Base-by-base conservation (phyloP, 805 yeast species). In the Grigorovia humatica region DNA sequence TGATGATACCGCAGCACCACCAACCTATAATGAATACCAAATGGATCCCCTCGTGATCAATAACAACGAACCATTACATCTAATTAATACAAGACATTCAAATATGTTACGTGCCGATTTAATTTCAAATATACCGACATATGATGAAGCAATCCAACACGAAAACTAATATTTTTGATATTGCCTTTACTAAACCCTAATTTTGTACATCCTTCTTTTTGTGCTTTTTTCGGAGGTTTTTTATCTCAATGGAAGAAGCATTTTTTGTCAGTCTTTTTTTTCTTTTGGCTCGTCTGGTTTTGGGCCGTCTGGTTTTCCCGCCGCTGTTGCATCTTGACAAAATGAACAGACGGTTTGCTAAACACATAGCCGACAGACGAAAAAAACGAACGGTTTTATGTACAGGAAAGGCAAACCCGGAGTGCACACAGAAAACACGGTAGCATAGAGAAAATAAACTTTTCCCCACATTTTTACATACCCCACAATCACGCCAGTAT, bases 1-100 rank as follows among this genome's bases (percentile, higher is more conserved):
- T 47, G 44, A 44, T 15, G 44, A 43, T n/a, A 43, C 30, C n/a
- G 17, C 38, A 13, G 29, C 29, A 18, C 50, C 50, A 2, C 50
- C 50, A 2, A 48, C 46, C 5, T 48, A 48, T 19, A 44, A 48
- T 20, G 50, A 48, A 18, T 42, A 48, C 12, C 41, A 48, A n/a
- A 41, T 44, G 18, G 50, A 48, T 29, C 44, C 27, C 11, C 18
- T 44, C n/a, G 47, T 44, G 46, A 15, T 44, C 4, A 29, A 15
- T 2, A 23, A 13, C 13, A 32, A 32, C 15, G 38, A 32, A 32
- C 38, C 38, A 4, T 32, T 32, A 13, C 38, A 32, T 32, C 8
- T 32, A 32, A 4, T 32, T 8, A 32, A 32, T 32, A 32, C 15
- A 11, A 13, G 38, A 32, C 15, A 32, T 32, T 11, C 38, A 32